Evolutionary conservation across 2,329 filamentous ascomycete species (phyloP), one percentile per base, ranked within the genome.

Genomic region (Pseudopyricularia cyperi): DNA sequence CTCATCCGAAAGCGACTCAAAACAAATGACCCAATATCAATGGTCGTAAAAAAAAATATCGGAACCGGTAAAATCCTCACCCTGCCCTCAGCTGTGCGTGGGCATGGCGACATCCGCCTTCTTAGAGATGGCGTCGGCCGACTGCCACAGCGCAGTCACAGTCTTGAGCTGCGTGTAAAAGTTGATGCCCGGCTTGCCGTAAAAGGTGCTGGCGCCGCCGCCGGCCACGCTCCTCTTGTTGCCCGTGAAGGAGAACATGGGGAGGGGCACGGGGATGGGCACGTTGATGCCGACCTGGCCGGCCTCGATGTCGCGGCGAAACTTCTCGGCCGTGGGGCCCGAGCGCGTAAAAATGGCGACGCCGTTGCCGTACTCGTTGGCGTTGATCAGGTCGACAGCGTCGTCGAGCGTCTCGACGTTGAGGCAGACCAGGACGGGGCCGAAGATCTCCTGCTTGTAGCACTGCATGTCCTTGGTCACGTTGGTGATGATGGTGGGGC

Each of bases 91-190:
- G 44, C 59, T 66, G 35, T 71, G 68, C 24, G 73, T 79, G 19
- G 91, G 91, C 91, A 97, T 97, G 56, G 87, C 79, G 11, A 94
- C 89, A 61, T 83, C 81, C 15, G 90, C 90, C 77, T 90, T 91
- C 58, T 83, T 86, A 52, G 82, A 83, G 48, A 93, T 78, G 1
- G 89, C 90, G 71, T 96, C 90, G 62, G 90, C 82, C 55, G 79
- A 82, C 63, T 82, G 81, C 93, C 93, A 98, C 65, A 94, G 71
- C 58, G 88, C 85, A 51, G 93, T 98, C 48, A 98, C 93, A 3
- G 93, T 98, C 86, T 98, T 97, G 64, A 87, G 79, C 72, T 97
- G 93, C 3, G 93, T 98, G 70, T 95, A 97, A 66, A 98, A 98
- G 65, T 87, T 83, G 65, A 98, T 70, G 24, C 91, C 93, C 1